Evolutionary conservation across 306 rosid genomes (phyloP).

Genomic region (Cyamopsis tetragonoloba): DNA sequence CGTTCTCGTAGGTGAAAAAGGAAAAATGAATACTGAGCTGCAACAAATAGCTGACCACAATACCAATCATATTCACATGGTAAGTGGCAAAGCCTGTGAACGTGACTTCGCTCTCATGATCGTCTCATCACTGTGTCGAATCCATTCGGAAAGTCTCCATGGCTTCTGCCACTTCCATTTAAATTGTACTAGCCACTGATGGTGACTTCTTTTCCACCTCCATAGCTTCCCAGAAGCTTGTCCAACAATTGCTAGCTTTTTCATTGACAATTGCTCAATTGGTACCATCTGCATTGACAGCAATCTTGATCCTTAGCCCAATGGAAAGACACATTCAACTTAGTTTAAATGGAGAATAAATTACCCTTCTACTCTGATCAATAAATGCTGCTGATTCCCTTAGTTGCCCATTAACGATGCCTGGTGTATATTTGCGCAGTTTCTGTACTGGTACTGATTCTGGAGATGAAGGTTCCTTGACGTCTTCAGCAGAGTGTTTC

Average conservation of each 20-base stretch:
- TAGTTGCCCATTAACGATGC: constrained; percentile 65
- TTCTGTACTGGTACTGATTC: constrained; percentile 78
- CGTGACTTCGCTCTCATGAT: constrained; percentile 80
- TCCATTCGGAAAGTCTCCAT: constrained; percentile 94
- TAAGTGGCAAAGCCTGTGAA: constrained; percentile 54
- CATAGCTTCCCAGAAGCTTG: constrained; percentile 83
- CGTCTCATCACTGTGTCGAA: constrained; percentile 92
- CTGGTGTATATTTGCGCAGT: constrained; percentile 86
- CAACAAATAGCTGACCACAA: constrained; percentile 38
- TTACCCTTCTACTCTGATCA: constrained; percentile 77
- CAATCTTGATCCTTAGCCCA: constrained; percentile 27
- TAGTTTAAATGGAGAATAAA: constrained; percentile 14
- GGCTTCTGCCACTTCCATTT: constrained; percentile 99
- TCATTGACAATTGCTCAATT: constrained; percentile 71
- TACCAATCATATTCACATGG: constrained; percentile 45
- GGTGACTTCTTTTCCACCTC: constrained; percentile 99
- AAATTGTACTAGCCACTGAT: constrained; percentile 91
- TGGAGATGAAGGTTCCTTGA: constrained; percentile 65
- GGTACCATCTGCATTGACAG: constrained; percentile 79
- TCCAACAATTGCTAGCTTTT: constrained; percentile 75
- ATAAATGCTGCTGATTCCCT: constrained; percentile 74
- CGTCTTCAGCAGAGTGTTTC: constrained; percentile 64
- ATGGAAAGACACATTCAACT: constrained; percentile 18
- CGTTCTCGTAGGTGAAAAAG: constrained; percentile 27
- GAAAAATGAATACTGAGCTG: constrained; percentile 35